Base-by-base conservation (phyloP, 176 grass and related monocot species). In the Zea luxurians region DNA sequence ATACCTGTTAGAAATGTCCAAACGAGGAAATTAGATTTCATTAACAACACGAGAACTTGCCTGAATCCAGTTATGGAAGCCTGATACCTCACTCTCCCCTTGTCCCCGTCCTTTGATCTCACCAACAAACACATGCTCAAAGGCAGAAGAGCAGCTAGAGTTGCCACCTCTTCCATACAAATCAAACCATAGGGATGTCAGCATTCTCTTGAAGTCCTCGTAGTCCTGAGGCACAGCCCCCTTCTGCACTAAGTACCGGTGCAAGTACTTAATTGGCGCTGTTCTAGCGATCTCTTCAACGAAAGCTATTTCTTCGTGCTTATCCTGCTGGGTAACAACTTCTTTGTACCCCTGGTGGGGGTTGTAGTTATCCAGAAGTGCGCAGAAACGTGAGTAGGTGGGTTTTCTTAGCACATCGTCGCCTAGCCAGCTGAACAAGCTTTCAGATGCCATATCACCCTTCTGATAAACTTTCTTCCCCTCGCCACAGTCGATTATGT, bases 41-140 rank as follows among this genome's bases (percentile, higher is more conserved):
- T 64, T 70, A 63, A 69, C 13, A 80, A 58, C 74, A 75, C 3
- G 76, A 34, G 27, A 59, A 82, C 87, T 82, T 88, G 43, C 95
- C 95, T 98, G 95, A 83, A 94, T 98, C 95, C 95, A 98, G 83
- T 98, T 98, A 77, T 98, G 95, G 82, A 98, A 98, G 43, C 95
- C 95, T 63, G 95, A 90, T 11, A 98, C 91, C 70, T 98, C 91
- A 64, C 7, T 83, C 70, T 89, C 91, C 57, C 85, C 91, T 66
- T 82, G 79, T 55, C 46, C 75, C 18, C 55, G 52, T 52, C 82
- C 88, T 37, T 98, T 94, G 54, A 98, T 92, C 83, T 98, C 95
- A 80, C 95, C 91, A 53, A 94, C 91, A 83, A 98, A 98, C 43
- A 98, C 95, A 94, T 98, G 95, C 83, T 98, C 95, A 82, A 92